Evolutionary conservation across 2,329 filamentous ascomycete genomes (phyloP), one percentile per base, ranked within the genome.

Genomic region (Colletotrichum kahawae): DNA sequence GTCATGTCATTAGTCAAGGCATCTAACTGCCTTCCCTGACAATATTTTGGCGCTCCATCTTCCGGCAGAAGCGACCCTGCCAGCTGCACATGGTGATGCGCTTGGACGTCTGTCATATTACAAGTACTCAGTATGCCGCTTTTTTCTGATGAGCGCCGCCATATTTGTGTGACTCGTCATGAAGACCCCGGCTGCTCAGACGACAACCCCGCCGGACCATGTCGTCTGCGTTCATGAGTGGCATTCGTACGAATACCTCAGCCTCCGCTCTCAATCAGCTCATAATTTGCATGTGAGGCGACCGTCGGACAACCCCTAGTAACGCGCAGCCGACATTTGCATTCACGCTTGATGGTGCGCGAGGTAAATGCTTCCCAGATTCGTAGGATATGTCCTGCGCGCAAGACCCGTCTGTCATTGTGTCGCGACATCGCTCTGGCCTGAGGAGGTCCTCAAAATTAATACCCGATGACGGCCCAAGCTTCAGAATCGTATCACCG

Each of bases 81-180:
- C 67, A 60, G 24, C 67, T 69, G 57, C 59, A 36, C 38, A 54
- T 72, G 51, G n/a, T 67, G 63, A 51, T 67, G 36, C 70, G 34
- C 54, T 72, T 54, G n/a, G 29, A 68, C 64, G 63, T 21, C 31
- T 72, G 54, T 59, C 63, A 72, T 67, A 65, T 66, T 57, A 64
- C 69, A 29, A 36, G 34, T 34, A 59, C 43, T 21, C 43, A 21
- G 43, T 2, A 31, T 67, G 60, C 59, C n/a, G 59, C 66, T 21
- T 51, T 51, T 7, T 16, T 29, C n/a, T 43, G 16, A 33, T 29
- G 60, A 33, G 48, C 33, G 21, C 54, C 66, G 31, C 33, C 9
- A 59, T 57, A 38, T 48, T 10, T 36, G 16, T 24, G 60, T 66
- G 31, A 56, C 67, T 64, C 31, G 57, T 64, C 38, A 56, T 63